Percentiles rank a stretch among this genome's conserved stretches.
Evolutionary conservation across 768 basidiomycete genomes (phyloP).

Genomic region (Tylopilus intermedius): DNA sequence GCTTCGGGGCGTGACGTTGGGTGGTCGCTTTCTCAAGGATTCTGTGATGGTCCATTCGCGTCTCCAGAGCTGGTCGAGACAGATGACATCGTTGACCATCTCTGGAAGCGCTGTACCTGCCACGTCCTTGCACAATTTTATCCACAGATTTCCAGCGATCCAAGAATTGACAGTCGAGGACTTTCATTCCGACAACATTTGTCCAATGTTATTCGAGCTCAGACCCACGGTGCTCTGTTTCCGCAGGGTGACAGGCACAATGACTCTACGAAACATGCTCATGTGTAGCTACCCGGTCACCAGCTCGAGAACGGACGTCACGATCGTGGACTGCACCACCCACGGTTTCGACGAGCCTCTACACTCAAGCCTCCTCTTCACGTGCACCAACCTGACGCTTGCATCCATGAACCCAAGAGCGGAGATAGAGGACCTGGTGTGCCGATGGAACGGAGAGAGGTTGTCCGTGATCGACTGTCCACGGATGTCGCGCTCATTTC

Average conservation of each 20-base stretch:
- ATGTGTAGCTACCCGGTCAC: not conserved
- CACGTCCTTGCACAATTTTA: slow-evolving; percentile 5
- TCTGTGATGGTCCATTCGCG: slow-evolving; percentile 1
- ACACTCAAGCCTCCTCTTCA: not conserved
- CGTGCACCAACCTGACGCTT: slow-evolving; percentile 3
- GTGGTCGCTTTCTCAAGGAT: slow-evolving; percentile 7
- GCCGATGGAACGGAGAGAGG: slow-evolving; percentile 3
- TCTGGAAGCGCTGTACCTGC: not conserved
- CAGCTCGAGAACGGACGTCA: not conserved
- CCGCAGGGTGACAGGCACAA: not conserved
- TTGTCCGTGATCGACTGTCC: slow-evolving; percentile 6
- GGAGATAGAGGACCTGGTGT: slow-evolving; percentile 6
- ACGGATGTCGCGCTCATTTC: not conserved
- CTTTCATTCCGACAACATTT: slow-evolving; percentile 2
- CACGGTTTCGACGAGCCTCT: not conserved
- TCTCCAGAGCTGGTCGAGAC: slow-evolving; percentile 6
- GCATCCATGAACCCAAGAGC: not conserved
- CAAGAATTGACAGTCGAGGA: slow-evolving; percentile 6
- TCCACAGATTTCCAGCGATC: slow-evolving; percentile 1
- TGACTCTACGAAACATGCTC: slow-evolving; percentile 1
- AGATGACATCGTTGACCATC: slow-evolving; percentile 4
- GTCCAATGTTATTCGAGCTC: not conserved
- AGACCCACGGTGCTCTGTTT: not conserved
- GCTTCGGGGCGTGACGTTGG: not conserved
- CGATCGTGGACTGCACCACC: slow-evolving; percentile 2